phyloP scores from a whole-genome alignment of 805 yeast species.

The Vanderwaltozyma verrucispora region DNA sequence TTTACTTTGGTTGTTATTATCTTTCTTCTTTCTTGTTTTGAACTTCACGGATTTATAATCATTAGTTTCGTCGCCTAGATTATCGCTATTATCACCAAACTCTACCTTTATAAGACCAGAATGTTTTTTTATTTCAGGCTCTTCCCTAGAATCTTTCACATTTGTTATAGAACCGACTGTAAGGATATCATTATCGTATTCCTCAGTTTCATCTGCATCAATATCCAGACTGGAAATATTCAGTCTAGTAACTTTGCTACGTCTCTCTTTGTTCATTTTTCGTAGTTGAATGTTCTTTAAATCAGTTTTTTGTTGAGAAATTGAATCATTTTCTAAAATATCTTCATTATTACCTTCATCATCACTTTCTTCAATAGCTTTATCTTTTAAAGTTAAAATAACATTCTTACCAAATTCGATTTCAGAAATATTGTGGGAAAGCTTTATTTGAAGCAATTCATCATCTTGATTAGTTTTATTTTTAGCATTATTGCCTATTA shows the following conservation, averaged over 20 bases:
- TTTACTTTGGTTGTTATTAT: slow-evolving; percentile 13
- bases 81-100: slow-evolving; percentile 4
- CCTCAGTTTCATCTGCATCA: slow-evolving; percentile 13
- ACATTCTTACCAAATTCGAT: slow-evolving; percentile 33
- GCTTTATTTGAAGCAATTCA: slow-evolving; percentile 29
- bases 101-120: slow-evolving; percentile 11
- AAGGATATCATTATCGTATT: slow-evolving; percentile 13
- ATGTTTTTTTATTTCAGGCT: background rate
- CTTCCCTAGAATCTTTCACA: slow-evolving; percentile 1
- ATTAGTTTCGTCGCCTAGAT: slow-evolving; percentile 10
- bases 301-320: slow-evolving; percentile 20
- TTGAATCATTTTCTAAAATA: slow-evolving; percentile 19
- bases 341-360: slow-evolving; percentile 19
- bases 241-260: slow-evolving; percentile 13
- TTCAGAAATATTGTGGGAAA: slow-evolving; percentile 40
- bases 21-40: slow-evolving; percentile 31
- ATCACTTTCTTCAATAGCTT: slow-evolving; percentile 23
- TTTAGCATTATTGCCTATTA: background rate
- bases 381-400: slow-evolving; percentile 46
- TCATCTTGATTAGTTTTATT: slow-evolving; percentile 20
- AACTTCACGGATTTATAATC: slow-evolving; percentile 32
- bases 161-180: slow-evolving; percentile 11
- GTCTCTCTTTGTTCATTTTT: slow-evolving; percentile 29
- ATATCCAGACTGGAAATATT: slow-evolving; percentile 16
- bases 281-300: slow-evolving; percentile 25